Conservation (phyloP, 176 grass and related monocot genomes). For the Avena insularis region DNA sequence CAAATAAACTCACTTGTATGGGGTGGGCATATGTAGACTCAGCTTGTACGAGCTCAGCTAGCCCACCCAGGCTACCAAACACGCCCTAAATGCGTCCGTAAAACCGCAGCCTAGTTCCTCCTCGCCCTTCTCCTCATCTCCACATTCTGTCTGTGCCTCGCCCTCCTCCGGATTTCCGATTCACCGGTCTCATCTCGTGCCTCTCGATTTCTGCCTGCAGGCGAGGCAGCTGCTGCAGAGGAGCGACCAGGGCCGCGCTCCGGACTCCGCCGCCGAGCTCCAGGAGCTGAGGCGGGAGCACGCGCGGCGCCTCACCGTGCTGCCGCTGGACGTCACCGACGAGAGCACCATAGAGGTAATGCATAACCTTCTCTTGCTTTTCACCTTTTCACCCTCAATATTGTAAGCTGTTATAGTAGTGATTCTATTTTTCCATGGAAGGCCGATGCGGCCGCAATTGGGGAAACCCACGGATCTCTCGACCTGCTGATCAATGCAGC, state of each 20-base stretch:
- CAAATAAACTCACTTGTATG: too few relatives aligned
- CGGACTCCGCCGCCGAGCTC: constrained; percentile 52
- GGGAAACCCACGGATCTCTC: constrained; percentile 57
- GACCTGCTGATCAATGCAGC: constrained; percentile 77
- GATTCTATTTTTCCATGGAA: neutral
- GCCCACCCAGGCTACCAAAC: too few relatives aligned
- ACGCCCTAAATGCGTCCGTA: too few relatives aligned
- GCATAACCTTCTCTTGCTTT: neutral
- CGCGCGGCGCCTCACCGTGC: constrained; percentile 54
- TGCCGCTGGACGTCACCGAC: constrained; percentile 71
- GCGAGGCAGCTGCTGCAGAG: constrained; percentile 69
- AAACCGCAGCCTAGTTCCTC: too few relatives aligned
- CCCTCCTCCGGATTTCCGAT: too few relatives aligned
- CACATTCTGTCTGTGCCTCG: too few relatives aligned
- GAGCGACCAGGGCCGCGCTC: constrained; percentile 47
- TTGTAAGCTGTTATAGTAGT: neutral
- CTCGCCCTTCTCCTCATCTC: too few relatives aligned
- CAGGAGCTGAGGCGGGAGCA: constrained; percentile 53
- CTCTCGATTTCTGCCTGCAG: constrained; percentile 32
- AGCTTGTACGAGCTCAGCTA: too few relatives aligned
- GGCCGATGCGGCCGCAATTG: constrained; percentile 51
- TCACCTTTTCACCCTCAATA: neutral
- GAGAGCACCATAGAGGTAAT: constrained; percentile 68
- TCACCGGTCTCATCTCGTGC: neutral
- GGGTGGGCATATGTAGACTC: too few relatives aligned